A percentile compares a stretch with the other conserved stretches of the same genome.
phyloP scores from a whole-genome alignment of 306 rosid species.

The Quercus dentata region DNA sequence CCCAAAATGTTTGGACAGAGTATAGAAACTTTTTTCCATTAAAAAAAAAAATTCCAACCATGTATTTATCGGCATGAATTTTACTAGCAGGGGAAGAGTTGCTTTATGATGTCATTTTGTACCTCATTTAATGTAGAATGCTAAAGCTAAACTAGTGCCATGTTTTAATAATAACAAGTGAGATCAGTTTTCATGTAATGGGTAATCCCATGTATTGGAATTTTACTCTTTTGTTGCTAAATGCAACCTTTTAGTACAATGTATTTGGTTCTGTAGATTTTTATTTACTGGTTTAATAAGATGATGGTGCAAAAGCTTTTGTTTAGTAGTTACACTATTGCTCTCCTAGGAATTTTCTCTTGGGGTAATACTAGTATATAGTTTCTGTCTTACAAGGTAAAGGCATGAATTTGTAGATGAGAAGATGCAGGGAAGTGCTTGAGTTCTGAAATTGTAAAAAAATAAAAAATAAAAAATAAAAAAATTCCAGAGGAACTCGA shows the following conservation, averaged over 20 bases:
- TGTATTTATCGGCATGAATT: no score
- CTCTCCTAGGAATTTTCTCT: conserved; percentile 23
- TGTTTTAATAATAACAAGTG: conserved; percentile 29
- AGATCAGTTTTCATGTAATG: conserved; percentile 21
- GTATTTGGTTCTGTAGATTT: neutral
- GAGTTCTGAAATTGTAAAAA: no score
- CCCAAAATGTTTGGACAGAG: no score
- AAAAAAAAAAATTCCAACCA: no score
- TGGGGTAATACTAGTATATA: conserved; percentile 19
- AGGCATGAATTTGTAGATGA: conserved; percentile 76
- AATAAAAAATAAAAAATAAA: no score
- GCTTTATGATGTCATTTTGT: conserved; percentile 51
- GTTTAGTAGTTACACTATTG: conserved; percentile 4
- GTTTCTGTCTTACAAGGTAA: conserved; percentile 32
- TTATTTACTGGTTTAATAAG: conserved; percentile 6
- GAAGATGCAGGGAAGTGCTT: conserved; percentile 59
- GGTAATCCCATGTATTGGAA: conserved; percentile 33
- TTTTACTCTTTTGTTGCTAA: conserved; percentile 23
- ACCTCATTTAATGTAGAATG: conserved; percentile 47
- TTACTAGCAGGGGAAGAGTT: no score
- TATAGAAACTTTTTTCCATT: no score
- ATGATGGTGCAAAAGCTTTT: conserved; percentile 10
- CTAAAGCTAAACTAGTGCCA: conserved; percentile 37
- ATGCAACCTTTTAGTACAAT: conserved; percentile 20
- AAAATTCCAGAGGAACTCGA: no score